Conservation (phyloP, 768 basidiomycete species). For the Tricholoma matsutake region DNA sequence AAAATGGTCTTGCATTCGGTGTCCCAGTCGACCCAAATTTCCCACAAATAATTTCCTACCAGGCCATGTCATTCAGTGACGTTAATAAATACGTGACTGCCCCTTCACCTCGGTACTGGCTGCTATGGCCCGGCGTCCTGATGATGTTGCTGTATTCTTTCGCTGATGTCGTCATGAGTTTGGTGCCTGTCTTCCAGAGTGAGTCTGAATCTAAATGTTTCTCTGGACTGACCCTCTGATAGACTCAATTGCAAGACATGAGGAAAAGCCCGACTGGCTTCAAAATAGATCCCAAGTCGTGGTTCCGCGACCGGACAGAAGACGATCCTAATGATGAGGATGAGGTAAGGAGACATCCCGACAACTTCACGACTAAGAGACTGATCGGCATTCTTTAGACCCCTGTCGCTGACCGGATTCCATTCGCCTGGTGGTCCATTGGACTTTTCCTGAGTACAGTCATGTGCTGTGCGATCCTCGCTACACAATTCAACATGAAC, state of each 20-base stretch:
- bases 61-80: conserved; percentile 44
- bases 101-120: conserved; percentile 59
- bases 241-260: not conserved
- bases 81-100: conserved; percentile 35
- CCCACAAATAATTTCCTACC: conserved; percentile 41
- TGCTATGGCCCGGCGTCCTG: conserved; percentile 60
- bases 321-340: conserved; percentile 44
- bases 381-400: conserved; percentile 22
- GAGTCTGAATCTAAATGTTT: not conserved
- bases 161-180: conserved; percentile 45
- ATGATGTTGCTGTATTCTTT: conserved; percentile 62
- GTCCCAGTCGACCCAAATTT: conserved; percentile 31
- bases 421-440: conserved; percentile 49
- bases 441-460: conserved; percentile 48
- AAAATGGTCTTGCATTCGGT: conserved; percentile 51
- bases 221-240: not conserved
- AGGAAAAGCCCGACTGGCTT: not conserved
- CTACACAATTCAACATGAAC: conserved; percentile 52
- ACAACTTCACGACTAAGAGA: not conserved
- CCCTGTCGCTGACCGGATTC: conserved; percentile 53
- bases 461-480: conserved; percentile 50
- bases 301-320: conserved; percentile 28
- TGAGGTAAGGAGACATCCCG: conserved; percentile 20
- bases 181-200: conserved; percentile 35
- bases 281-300: conserved; percentile 10